Conservation (phyloP, 371 early-diverging fungal species). For the Conidiobolus incongruus region DNA sequence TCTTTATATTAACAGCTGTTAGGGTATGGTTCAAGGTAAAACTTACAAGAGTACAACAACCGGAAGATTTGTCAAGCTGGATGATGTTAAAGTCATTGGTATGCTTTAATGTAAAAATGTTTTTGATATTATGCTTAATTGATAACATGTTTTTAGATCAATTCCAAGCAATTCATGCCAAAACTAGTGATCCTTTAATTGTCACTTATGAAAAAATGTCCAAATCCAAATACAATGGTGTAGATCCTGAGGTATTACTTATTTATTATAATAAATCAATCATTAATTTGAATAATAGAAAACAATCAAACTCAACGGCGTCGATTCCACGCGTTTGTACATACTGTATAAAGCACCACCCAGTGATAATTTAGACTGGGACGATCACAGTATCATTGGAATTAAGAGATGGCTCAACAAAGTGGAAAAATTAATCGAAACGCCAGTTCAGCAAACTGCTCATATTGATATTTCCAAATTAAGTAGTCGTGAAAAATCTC, state of each 20-base stretch:
- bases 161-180: constrained; percentile 24
- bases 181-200: constrained; percentile 30
- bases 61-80: constrained; percentile 54
- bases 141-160: no score
- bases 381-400: constrained; percentile 70
- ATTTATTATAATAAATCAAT: no score
- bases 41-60: constrained; percentile 55
- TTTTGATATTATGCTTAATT: no score
- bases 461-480: constrained; percentile 7
- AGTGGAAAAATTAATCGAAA: constrained; percentile 16
- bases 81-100: constrained; percentile 42
- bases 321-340: constrained; percentile 66
- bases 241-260: constrained; percentile 44
- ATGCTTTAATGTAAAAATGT: constrained; percentile 5
- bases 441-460: constrained; percentile 5
- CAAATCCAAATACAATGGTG: constrained; percentile 87
- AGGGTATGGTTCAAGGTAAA: constrained; percentile 86
- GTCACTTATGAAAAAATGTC: constrained; percentile 84
- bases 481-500: constrained; percentile 27
- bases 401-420: constrained; percentile 67
- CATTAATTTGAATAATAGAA: constrained; percentile 13
- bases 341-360: constrained; percentile 83
- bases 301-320: constrained; percentile 43
- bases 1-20: background rate
- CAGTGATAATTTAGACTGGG: constrained; percentile 76